A percentile compares a stretch with the other conserved stretches of the same genome.
Conservation (phyloP, 805 yeast species). For the Candida khao-thaluensis region DNA sequence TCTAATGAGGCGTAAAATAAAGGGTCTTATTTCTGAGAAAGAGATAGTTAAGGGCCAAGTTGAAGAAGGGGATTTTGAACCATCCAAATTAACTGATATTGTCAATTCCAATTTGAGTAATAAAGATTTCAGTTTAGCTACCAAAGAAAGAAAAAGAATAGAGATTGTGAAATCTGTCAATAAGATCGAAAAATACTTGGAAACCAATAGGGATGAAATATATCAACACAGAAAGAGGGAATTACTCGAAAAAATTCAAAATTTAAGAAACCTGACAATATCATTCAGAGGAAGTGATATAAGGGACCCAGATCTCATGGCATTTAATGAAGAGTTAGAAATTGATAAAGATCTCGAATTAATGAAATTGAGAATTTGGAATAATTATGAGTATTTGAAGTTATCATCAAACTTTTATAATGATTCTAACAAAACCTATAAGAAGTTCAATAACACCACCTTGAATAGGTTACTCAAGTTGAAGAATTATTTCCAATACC, state of each 20-base stretch:
- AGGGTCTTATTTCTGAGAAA: conserved; percentile 6
- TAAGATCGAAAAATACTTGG: conserved; percentile 20
- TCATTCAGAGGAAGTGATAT: conserved; percentile 17
- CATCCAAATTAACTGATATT: neutral
- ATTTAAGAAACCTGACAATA: conserved; percentile 26
- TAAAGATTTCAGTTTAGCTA: neutral
- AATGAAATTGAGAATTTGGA: conserved; percentile 28
- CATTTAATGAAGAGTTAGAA: conserved; percentile 20
- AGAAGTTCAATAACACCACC: conserved; percentile 26
- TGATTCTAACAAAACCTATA: conserved; percentile 36
- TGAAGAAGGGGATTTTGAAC: conserved; percentile 3
- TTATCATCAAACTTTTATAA: conserved; percentile 33
- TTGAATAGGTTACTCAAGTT: conserved; percentile 39
- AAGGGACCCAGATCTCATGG: conserved; percentile 29
- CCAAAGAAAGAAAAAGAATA: conserved; percentile 23
- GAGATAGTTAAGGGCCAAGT: conserved; percentile 7
- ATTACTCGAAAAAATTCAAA: conserved; percentile 24
- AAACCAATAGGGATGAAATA: conserved; percentile 18
- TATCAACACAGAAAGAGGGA: conserved; percentile 23
- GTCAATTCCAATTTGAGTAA: neutral
- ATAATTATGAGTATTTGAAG: conserved; percentile 33
- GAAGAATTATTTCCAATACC: conserved; percentile 39
- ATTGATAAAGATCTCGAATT: conserved; percentile 32
- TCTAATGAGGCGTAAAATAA: conserved; percentile 1
- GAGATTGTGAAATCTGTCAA: conserved; percentile 18